Evolutionary conservation across 495 filamentous ascomycete species (phyloP).

Genomic region (Penicillium verhagenii): DNA sequence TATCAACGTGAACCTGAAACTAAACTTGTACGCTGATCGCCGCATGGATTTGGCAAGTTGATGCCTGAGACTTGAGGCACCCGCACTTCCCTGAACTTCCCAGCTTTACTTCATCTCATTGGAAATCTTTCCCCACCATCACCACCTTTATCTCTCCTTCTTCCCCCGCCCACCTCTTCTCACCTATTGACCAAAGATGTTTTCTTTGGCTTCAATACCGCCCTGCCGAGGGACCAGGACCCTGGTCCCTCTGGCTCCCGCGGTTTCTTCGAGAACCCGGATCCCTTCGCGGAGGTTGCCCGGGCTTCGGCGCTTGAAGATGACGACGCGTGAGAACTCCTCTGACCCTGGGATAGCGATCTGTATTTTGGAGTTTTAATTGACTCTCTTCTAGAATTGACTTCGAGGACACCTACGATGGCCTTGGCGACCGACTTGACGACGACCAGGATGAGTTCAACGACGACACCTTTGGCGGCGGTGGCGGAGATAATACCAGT

Average conservation of each 20-base stretch:
- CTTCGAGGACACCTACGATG: conserved; percentile 98
- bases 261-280: conserved; percentile 80
- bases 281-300: conserved; percentile 86
- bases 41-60: conserved; percentile 5
- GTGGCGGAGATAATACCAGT: conserved; percentile 33
- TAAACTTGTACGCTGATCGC: background rate
- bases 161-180: conserved; percentile 16
- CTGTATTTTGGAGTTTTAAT: background rate
- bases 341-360: background rate
- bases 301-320: conserved; percentile 52
- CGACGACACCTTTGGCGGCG: conserved; percentile 91
- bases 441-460: conserved; percentile 95
- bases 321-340: conserved; percentile 69
- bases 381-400: conserved; percentile 57
- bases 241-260: conserved; percentile 49
- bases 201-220: conserved; percentile 84
- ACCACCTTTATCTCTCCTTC: conserved; percentile 9
- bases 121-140: conserved; percentile 9
- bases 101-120: conserved; percentile 3
- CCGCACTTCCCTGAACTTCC: conserved; percentile 18
- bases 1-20: background rate
- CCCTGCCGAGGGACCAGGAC: conserved; percentile 58
- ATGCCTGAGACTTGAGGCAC: conserved; percentile 8
- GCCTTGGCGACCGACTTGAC: conserved; percentile 85
- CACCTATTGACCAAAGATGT: conserved; percentile 49